phyloP scores from a whole-genome alignment of 768 basidiomycete genomes.

The Lyophyllum decastes region DNA sequence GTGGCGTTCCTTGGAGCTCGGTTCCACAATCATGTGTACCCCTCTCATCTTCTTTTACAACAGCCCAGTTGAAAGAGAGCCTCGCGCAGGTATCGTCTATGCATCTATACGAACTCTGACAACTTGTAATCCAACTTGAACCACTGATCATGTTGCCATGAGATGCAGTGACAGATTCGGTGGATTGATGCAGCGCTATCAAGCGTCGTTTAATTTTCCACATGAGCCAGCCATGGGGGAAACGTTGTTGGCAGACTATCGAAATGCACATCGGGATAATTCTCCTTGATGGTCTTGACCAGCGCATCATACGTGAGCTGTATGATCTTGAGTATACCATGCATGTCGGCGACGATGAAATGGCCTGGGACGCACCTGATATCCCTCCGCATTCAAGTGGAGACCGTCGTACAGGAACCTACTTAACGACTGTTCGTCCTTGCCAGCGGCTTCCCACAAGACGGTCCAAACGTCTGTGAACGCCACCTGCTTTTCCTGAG shows the following conservation, averaged over 20 bases:
- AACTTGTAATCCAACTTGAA: not conserved
- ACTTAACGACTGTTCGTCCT: conserved; percentile 52
- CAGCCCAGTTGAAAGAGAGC: not conserved
- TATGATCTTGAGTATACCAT: conserved; percentile 3
- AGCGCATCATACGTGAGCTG: conserved; percentile 71
- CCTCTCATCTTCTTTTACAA: not conserved
- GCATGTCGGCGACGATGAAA: not conserved
- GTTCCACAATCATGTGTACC: not conserved
- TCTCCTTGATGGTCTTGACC: conserved; percentile 51
- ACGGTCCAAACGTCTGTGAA: conserved; percentile 75
- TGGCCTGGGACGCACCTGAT: conserved; percentile 49
- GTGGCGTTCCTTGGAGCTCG: not conserved
- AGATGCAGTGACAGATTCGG: too few species aligned
- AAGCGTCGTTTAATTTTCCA: not conserved
- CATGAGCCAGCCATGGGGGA: conserved; percentile 42
- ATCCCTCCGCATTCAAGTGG: conserved; percentile 77
- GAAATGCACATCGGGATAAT: conserved; percentile 70
- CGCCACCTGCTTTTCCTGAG: conserved; percentile 50
- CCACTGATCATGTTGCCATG: not conserved
- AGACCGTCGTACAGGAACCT: conserved; percentile 73
- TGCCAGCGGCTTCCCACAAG: conserved; percentile 75
- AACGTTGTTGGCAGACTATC: conserved; percentile 62
- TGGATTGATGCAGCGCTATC: not conserved
- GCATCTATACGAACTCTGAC: not conserved
- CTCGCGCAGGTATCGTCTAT: not conserved